phyloP scores from a whole-genome alignment of 768 basidiomycete species.

The Albatrellus ellisii region DNA sequence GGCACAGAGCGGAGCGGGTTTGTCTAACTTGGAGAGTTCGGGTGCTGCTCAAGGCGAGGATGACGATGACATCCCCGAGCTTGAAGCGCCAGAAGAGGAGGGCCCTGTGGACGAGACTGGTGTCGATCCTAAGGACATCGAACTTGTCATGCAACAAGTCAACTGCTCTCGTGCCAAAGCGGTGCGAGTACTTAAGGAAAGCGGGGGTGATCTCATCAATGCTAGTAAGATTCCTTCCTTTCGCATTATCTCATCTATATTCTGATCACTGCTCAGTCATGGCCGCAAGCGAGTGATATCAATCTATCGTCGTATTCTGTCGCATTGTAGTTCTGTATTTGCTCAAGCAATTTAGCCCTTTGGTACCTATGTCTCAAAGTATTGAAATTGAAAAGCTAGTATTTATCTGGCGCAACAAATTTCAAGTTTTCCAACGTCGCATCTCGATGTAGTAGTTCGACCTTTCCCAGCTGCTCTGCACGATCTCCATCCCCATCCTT shows the following conservation, averaged over 20 bases:
- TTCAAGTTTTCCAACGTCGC: slow-evolving; percentile 36
- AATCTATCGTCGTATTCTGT: slow-evolving; percentile 20
- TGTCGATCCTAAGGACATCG: slow-evolving; percentile 89
- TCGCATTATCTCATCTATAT: background rate
- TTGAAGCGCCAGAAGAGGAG: slow-evolving; percentile 73
- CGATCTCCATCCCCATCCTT: slow-evolving; percentile 44
- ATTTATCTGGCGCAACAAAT: no score
- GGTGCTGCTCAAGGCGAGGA: slow-evolving; percentile 45
- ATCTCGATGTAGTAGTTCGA: slow-evolving; percentile 84
- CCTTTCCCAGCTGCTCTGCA: slow-evolving; percentile 73
- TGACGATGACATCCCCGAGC: slow-evolving; percentile 70
- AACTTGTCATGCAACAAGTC: slow-evolving; percentile 86
- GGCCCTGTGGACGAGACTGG: slow-evolving; percentile 77
- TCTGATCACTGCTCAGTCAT: slow-evolving; percentile 47
- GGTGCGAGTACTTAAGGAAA: slow-evolving; percentile 80
- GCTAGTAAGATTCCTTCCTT: slow-evolving; percentile 51
- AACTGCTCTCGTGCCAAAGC: slow-evolving; percentile 88
- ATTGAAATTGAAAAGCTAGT: background rate
- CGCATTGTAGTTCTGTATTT: slow-evolving; percentile 17
- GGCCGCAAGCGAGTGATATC: slow-evolving; percentile 76
- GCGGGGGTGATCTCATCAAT: slow-evolving; percentile 89
- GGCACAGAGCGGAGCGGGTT: slow-evolving; percentile 34
- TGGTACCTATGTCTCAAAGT: background rate
- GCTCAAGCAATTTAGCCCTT: background rate
- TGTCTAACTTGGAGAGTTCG: slow-evolving; percentile 35